Evolutionary conservation across 2,329 filamentous ascomycete species (phyloP).

Genomic region (Ascocoryne sarcoides): DNA sequence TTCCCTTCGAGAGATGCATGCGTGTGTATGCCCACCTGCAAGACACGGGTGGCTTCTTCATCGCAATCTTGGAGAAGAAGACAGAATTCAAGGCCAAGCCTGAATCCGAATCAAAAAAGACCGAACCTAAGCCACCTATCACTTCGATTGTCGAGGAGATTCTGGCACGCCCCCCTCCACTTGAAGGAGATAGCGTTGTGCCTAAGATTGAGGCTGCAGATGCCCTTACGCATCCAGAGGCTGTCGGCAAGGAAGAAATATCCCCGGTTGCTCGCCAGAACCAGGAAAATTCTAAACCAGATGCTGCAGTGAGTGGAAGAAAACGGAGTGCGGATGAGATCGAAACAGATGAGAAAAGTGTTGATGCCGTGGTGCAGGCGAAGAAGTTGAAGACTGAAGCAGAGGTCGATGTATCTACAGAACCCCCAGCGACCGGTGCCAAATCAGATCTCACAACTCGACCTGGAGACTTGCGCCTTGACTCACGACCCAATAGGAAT

Average conservation of each 20-base stretch:
- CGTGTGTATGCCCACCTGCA: conserved; percentile 91
- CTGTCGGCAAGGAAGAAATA: conserved; percentile 25
- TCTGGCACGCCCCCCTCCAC: conserved; percentile 27
- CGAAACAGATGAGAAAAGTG: conserved; percentile 2
- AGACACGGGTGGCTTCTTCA: conserved; percentile 96
- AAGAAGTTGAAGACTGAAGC: conserved; percentile 42
- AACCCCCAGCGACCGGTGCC: conserved; percentile 27
- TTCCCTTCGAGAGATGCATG: conserved; percentile 86
- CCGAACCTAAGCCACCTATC: conserved; percentile 32
- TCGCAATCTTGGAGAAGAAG: conserved; percentile 87
- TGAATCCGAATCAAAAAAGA: conserved; percentile 49
- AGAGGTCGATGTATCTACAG: conserved; percentile 18
- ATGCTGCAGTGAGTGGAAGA: conserved; percentile 22
- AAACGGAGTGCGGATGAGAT: conserved; percentile 32
- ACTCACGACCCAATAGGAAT: conserved; percentile 20
- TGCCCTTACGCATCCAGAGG: conserved; percentile 14
- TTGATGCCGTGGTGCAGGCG: conserved; percentile 20
- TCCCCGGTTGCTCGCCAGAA: conserved; percentile 27
- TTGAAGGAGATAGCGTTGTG: conserved; percentile 21
- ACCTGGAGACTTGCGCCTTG: conserved; percentile 17
- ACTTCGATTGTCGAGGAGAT: conserved; percentile 35
- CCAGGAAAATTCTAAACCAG: conserved; percentile 18
- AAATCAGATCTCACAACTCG: conserved; percentile 23
- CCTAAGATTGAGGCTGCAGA: conserved; percentile 27
- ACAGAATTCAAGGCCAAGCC: conserved; percentile 72